Evolutionary conservation across 768 basidiomycete genomes (phyloP), one percentile per base, ranked within the genome.

Genomic region (Mycena belliarum): DNA sequence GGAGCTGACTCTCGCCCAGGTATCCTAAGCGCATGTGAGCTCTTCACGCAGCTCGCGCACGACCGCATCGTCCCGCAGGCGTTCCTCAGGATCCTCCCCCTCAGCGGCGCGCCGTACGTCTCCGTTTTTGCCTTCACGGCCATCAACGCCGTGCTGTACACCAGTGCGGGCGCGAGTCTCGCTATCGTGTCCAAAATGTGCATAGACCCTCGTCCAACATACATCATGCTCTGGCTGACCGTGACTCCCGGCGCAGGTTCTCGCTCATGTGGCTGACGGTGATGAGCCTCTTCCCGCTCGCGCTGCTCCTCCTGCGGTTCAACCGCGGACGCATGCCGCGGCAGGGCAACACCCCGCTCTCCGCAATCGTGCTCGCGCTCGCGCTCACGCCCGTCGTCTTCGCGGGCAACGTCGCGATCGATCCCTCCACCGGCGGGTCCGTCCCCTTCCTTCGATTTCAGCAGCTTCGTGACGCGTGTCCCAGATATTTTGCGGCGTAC

Each of bases 221-320:
- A 6, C 2, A 20, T 40, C 21, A 3, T 20, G 18, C 37, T 37
- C n/a, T 20, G n/a, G 8, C 12, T 21, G 18, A 12, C 4, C 11
- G 38, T 6, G 3, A 20, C 14, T 37, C 38, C n/a, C 11, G n/a
- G 7, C 24, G 1, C 49, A 84, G 83, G 80, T 88, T 88, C 73
- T 82, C 85, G 5, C 76, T 88, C 6, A 82, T 80, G 15, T 89
- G 87, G 85, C 74, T 89, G 21, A 73, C 79, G 3, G 81, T 86
- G 29, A 87, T 89, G 84, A 66, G 75, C 1, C 68, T 88, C 21
- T 90, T 88, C 63, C 86, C 88, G 0, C 40, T 86, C 16, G 81
- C 86, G 3, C 72, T 84, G 4, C 66, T 89, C 6, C 59, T 88
- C 6, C 72, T 90, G 25, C 84, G 82, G 57, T 88, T 86, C 71